These are phyloP conservation scores for Monilinia fructigena DNA, from an alignment of 2,329 filamentous ascomycete species.

Conservation along the genomic window DNA sequence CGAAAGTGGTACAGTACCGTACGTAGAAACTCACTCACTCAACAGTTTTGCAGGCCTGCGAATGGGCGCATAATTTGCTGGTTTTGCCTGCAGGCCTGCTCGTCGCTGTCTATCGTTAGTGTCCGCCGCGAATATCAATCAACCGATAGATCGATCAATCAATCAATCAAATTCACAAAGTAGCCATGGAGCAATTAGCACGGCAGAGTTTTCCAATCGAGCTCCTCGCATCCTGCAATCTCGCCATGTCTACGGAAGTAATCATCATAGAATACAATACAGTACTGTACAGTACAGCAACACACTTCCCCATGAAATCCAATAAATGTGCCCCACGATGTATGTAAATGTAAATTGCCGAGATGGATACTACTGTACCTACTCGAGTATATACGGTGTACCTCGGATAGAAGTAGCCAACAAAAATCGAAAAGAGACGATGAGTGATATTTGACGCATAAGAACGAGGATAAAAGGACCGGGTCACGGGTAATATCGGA, in stretches of 20 bases:
- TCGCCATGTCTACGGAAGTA: too few relatives aligned
- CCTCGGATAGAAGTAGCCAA: too few relatives aligned
- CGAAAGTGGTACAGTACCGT: not conserved
- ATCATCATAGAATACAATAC: too few relatives aligned
- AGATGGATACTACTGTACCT: too few relatives aligned
- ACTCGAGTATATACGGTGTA: too few relatives aligned
- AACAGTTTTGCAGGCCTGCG: constrained; percentile 7
- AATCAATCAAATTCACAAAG: not conserved
- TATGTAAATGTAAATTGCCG: too few relatives aligned
- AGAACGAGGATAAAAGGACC: constrained; percentile 16
- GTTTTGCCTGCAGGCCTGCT: not conserved
- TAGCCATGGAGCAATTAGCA: constrained; percentile 6
- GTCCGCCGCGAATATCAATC: constrained; percentile 4
- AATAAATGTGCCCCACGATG: constrained; percentile 7
- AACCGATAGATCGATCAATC: not conserved
- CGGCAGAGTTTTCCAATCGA: not conserved
- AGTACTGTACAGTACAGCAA: too few relatives aligned
- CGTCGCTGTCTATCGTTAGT: not conserved
- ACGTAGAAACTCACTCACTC: not conserved
- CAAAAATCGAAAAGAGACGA: not conserved
- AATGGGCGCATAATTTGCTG: constrained; percentile 12
- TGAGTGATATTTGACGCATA: not conserved
- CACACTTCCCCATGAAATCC: constrained; percentile 16
- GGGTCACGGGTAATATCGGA: constrained; percentile 20
- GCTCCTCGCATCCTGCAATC: not conserved